These are phyloP conservation scores for Alternaria sp. DNA, from an alignment of 2,329 filamentous ascomycete genomes.

Conservation along the genomic window DNA sequence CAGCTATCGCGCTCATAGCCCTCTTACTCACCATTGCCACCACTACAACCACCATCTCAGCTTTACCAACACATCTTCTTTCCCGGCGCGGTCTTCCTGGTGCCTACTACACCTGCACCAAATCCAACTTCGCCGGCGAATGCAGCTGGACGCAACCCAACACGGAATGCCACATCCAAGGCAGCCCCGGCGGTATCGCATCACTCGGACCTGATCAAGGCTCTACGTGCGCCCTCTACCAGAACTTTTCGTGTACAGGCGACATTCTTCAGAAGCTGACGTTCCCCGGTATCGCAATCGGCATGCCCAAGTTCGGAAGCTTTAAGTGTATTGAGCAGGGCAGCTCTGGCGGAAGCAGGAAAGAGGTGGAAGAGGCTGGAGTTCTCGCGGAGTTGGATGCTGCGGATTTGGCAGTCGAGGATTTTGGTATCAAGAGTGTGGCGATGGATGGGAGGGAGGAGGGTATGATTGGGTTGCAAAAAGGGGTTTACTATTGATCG, in stretches of 20 bases:
- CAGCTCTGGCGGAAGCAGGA: background rate
- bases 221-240: slow-evolving; percentile 36
- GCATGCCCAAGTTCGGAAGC: slow-evolving; percentile 30
- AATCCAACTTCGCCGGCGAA: slow-evolving; percentile 32
- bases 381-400: slow-evolving; percentile 24
- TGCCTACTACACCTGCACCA: slow-evolving; percentile 42
- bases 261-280: slow-evolving; percentile 21
- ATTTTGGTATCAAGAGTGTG: slow-evolving; percentile 24
- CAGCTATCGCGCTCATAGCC: slow-evolving; percentile 11
- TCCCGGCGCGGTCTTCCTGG: slow-evolving; percentile 42
- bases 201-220: slow-evolving; percentile 44
- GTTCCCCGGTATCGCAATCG: slow-evolving; percentile 32
- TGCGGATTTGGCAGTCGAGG: slow-evolving; percentile 32
- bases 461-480: slow-evolving; percentile 43
- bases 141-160: slow-evolving; percentile 39
- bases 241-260: slow-evolving; percentile 29
- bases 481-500: slow-evolving; percentile 35
- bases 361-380: slow-evolving; percentile 2
- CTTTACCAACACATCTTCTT: slow-evolving; percentile 12
- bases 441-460: slow-evolving; percentile 34
- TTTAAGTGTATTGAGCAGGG: slow-evolving; percentile 32
- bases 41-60: slow-evolving; percentile 13
- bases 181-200: slow-evolving; percentile 24
- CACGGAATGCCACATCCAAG: slow-evolving; percentile 32
- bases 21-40: slow-evolving; percentile 10